Evolutionary conservation across 768 basidiomycete genomes (phyloP), one percentile per base, ranked within the genome.

Genomic region (Trametes cinnabarina): DNA sequence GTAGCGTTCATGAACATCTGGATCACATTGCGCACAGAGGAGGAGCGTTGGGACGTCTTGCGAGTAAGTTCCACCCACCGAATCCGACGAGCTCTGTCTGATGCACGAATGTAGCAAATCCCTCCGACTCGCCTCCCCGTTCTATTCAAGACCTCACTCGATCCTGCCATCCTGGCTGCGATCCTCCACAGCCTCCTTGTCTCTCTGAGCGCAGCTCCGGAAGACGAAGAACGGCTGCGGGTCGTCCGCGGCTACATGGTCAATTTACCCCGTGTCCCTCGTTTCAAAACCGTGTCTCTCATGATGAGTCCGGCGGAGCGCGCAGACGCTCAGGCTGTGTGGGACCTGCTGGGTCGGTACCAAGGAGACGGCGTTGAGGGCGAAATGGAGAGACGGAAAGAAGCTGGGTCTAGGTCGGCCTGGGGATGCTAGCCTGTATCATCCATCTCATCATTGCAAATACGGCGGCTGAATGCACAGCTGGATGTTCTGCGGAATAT

Each of bases 131-230:
- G 74, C 17, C 69, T 92, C 25, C 87, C 89, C 0, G 63, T 75
- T 1, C 70, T 93, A 37, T 90, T 88, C 72, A 79, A 86, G 64
- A 82, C 77, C 0, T 88, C 88, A 0, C 76, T 93, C 30, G 91
- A 92, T 42, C 81, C 91, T 0, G 65, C 76, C 1, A 65, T 88
- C 25, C 78, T 93, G 17, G 74, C 76, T 2, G 81, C 82, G 1
- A 74, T 92, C 20, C 68, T 92, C 23, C 72, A 76, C 26, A 79
- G 78, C 3, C 82, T 91, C 61, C 68, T 66, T 8, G 64, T 65
- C 0, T 64, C 70, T 11, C 68, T 77, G 55, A 62, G 55, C 42
- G 60, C 40, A 3, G 57, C 55, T 2, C 42, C 61, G n/a, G 41
- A 58, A 23, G 44, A 69, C 46, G 46, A 47, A 62, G 57, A 57